Base-by-base conservation (phyloP, 179 eudicot genomes). In the Drosera spatulata region DNA sequence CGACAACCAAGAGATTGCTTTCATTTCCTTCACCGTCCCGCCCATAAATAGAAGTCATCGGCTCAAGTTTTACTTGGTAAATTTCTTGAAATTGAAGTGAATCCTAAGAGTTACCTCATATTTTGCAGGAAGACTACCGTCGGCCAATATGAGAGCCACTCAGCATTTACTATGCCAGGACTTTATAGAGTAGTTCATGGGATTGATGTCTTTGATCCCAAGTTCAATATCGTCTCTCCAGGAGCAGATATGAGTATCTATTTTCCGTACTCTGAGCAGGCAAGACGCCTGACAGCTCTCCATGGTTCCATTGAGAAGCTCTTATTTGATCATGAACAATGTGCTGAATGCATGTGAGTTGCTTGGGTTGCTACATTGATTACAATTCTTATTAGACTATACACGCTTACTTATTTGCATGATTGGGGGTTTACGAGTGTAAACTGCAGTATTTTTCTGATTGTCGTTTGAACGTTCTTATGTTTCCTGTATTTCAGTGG, bases 161-260 rank as follows among this genome's bases (percentile, higher is more conserved):
- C 84, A 41, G 76, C 86, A 66, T 87, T 87, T 75, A 87, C 95
- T 14, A 69, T 87, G 71, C 91, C 95, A 49, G 86, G 79, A 54
- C 73, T 78, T 49, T 87, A 87, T 53, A 78, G 95, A 62, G 95
- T 84, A 66, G 95, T 87, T 53, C 91, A 87, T 50, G 95, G 95
- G 40, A 73, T 84, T 56, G 88, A 87, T 63, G 95, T 87, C 55
- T 87, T 84, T 65, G 95, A 87, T 75, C 86, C 95, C 15, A 87
- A 87, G 77, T 87, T 87, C 79, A 87, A 84, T 65, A 87, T 87
- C 39, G 95, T 87, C 40, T 87, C 95, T n/a, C 95, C 95, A 15
- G 95, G 91, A 60, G 84, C 91, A 64, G 91, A 84, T 67, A 77
- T 80, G 81, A 6, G 57, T 53, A 84, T 87, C 40, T 87, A 87